Evolutionary conservation across 495 filamentous ascomycete species (phyloP).

Genomic region (Apiosordaria backusii): DNA sequence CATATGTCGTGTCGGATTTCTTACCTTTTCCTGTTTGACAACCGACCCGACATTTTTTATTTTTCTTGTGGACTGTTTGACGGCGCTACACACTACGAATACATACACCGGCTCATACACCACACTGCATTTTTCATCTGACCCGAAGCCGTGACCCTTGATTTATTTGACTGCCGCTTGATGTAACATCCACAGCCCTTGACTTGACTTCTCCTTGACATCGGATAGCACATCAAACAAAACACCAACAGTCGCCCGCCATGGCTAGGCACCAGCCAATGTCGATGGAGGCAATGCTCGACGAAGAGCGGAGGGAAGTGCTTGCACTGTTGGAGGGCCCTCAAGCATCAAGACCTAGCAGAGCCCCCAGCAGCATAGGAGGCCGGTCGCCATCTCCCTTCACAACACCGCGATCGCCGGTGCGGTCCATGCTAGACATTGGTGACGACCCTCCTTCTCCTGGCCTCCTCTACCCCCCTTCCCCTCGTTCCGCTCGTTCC

Average conservation of each 20-base stretch:
- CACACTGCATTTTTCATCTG: not conserved
- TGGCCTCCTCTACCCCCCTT: conserved; percentile 16
- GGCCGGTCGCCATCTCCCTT: conserved; percentile 47
- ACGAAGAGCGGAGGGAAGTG: conserved; percentile 70
- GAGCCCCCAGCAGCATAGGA: conserved; percentile 35
- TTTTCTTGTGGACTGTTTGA: not conserved
- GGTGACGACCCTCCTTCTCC: conserved; percentile 35
- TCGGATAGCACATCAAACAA: no score
- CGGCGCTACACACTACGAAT: not conserved
- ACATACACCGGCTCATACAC: not conserved
- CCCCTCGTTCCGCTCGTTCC: conserved; percentile 19
- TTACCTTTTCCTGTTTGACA: not conserved
- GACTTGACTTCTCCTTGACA: no score
- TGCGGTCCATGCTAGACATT: conserved; percentile 55
- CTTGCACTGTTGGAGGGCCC: conserved; percentile 57
- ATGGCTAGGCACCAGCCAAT: conserved; percentile 37
- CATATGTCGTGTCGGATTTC: not conserved
- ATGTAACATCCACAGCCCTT: not conserved
- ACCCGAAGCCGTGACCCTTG: not conserved
- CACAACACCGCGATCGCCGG: conserved; percentile 50
- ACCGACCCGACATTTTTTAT: not conserved
- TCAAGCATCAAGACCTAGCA: conserved; percentile 32
- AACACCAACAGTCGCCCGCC: conserved; percentile 16
- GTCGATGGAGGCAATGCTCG: conserved; percentile 69
- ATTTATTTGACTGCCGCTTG: not conserved